Percentiles rank a stretch among this genome's conserved stretches.
Evolutionary conservation across 306 rosid species (phyloP).

Genomic region (Vigna hirtella): DNA sequence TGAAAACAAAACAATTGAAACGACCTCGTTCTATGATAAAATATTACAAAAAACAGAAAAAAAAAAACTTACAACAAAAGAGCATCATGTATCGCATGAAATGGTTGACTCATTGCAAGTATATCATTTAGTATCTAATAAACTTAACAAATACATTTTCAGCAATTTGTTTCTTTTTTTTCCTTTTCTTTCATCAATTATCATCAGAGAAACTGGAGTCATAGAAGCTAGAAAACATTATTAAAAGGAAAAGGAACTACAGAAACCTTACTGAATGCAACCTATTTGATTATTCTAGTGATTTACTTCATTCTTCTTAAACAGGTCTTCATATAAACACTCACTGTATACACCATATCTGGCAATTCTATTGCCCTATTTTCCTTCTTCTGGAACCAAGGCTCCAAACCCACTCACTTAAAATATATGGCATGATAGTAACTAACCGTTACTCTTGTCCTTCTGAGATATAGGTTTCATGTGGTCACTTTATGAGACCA

Average conservation of each 20-base stretch:
- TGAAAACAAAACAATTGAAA: constrained; percentile 44
- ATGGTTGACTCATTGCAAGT: too few species aligned
- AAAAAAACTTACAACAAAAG: constrained; percentile 41
- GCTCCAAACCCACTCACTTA: background rate
- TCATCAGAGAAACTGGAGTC: constrained; percentile 24
- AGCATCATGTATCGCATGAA: background rate
- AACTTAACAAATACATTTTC: background rate
- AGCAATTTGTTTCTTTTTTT: background rate
- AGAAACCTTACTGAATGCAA: constrained; percentile 12
- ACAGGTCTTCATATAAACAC: background rate
- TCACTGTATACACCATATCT: background rate
- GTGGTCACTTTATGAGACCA: background rate
- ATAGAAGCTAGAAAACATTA: background rate
- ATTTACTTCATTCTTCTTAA: constrained; percentile 22
- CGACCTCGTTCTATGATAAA: background rate
- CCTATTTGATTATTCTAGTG: constrained; percentile 14
- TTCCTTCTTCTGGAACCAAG: constrained; percentile 31
- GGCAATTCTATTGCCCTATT: background rate
- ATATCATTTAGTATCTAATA: background rate
- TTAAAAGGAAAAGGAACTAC: constrained; percentile 16
- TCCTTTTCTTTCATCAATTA: constrained; percentile 26
- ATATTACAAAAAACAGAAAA: constrained; percentile 25
- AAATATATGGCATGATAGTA: background rate
- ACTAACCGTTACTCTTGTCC: background rate
- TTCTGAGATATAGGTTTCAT: constrained; percentile 10